phyloP scores from a whole-genome alignment of 345 rosid genomes.

The Cardamine chenopodiifolia region DNA sequence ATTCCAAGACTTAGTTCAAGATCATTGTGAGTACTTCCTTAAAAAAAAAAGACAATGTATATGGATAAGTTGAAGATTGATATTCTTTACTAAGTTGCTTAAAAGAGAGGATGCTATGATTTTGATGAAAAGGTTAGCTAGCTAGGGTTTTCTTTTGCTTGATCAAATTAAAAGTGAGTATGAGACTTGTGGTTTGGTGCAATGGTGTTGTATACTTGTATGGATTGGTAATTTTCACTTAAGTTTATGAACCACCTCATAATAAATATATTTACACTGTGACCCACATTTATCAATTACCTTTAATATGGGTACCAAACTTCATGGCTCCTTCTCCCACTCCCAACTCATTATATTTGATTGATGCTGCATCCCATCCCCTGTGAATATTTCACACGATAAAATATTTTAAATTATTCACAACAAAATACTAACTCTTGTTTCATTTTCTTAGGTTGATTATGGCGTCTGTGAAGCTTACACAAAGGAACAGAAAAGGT shows the following conservation, averaged over 20 bases:
- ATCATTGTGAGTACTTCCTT: conserved; percentile 43
- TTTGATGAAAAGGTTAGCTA: conserved; percentile 1
- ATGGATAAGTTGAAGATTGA: not conserved
- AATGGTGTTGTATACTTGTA: not conserved
- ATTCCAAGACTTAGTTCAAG: conserved; percentile 84
- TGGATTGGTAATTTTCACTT: not conserved
- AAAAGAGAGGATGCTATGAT: not conserved
- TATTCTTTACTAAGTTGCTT: conserved; percentile 3
- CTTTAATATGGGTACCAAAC: conserved; percentile 37
- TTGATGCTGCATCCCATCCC: conserved; percentile 40
- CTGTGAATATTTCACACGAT: conserved; percentile 8
- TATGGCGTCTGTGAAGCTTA: not conserved
- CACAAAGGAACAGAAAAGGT: not conserved
- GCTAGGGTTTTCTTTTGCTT: conserved; percentile 10
- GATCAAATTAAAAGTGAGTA: not conserved
- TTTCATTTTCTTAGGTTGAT: not conserved
- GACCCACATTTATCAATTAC: conserved; percentile 28
- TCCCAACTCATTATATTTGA: conserved; percentile 38
- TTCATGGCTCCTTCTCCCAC: conserved; percentile 39
- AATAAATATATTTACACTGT: conserved; percentile 17
- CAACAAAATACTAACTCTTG: not conserved
- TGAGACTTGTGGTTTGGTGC: conserved; percentile 16
- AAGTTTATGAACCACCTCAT: conserved; percentile 15
- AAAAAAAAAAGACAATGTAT: not conserved
- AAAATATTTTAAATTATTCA: not conserved